Percentiles rank a stretch among this genome's conserved stretches.
phyloP scores from a whole-genome alignment of 495 filamentous ascomycete genomes.

The Annulohypoxylon nitens region DNA sequence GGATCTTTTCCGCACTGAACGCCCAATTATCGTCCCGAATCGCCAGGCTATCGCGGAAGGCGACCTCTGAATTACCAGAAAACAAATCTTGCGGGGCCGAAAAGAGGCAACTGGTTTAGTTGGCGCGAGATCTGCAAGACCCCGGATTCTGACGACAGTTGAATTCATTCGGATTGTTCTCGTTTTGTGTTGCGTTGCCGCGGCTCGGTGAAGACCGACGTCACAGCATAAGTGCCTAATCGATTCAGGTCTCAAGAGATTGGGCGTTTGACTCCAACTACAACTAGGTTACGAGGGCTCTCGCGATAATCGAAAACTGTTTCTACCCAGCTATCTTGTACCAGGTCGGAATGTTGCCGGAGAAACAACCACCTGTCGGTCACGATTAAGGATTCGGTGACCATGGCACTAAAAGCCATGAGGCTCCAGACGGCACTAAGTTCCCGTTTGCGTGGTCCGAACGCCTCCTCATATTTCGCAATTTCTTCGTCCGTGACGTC shows the following conservation, averaged over 20 bases:
- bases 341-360: constrained; percentile 75
- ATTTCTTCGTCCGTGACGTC: constrained; percentile 80
- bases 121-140: constrained; percentile 41
- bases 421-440: constrained; percentile 89
- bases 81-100: constrained; percentile 34
- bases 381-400: constrained; percentile 90
- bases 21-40: constrained; percentile 43
- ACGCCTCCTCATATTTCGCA: constrained; percentile 72
- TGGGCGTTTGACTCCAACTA: constrained; percentile 84
- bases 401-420: constrained; percentile 93
- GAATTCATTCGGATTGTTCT: constrained; percentile 17
- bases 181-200: constrained; percentile 31
- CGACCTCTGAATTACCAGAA: constrained; percentile 30
- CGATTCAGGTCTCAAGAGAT: constrained; percentile 29
- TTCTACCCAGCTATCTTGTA: constrained; percentile 89
- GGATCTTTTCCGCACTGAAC: constrained; percentile 32
- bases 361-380: constrained; percentile 93
- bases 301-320: constrained; percentile 89
- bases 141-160: constrained; percentile 35
- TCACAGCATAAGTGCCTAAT: constrained; percentile 17
- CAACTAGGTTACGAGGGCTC: constrained; percentile 89
- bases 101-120: constrained; percentile 37
- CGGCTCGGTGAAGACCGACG: constrained; percentile 38
- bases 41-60: constrained; percentile 34
- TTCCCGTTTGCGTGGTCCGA: constrained; percentile 77